Evolutionary conservation across 2,329 filamentous ascomycete genomes (phyloP), one percentile per base, ranked within the genome.

Genomic region (Chaetomium sp.): DNA sequence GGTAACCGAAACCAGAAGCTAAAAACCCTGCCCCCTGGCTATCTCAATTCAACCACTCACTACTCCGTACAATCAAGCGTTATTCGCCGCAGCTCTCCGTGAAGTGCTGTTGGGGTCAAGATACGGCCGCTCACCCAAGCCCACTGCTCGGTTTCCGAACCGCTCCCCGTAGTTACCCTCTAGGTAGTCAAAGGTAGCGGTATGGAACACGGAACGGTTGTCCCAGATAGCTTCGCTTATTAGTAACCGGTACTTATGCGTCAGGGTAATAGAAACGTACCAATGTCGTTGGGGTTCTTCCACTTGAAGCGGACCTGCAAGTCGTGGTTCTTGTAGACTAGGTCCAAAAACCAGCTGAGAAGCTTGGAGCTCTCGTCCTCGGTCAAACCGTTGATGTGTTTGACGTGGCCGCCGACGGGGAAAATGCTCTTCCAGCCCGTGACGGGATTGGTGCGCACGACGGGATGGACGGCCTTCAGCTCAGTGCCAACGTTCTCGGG

Each of bases 351-450:
- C 69, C 75, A 78, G n/a, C 74, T 70, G 8, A 82, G 71, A 16
- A 83, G 71, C 23, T 78, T 74, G 19, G 74, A 70, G 49, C 78
- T 81, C 71, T 83, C 81, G 1, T 79, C 74, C 1, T 72, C 69
- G 0, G 76, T 79, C 31, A 83, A 54, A 9, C 77, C 80, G 60
- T 82, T 81, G 68, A 83, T 79, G 21, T 77, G 72, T 27, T 72
- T 74, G 9, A 79, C 76, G 60, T 81, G 78, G 3, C 75, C 75
- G 1, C 80, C 80, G 9, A 82, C 75, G 47, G 69, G 69, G 61
- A 72, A 86, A 13, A 87, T 76, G 63, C 78, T 82, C 75, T 87
- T 87, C 85, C 86, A 88, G 0, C 85, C 85, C 0, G 85, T 88
- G 0, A 88, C 85, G 0, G 86, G 86, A 68, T 89, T 87, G 1